Evolutionary conservation across 768 basidiomycete genomes (phyloP).

Genomic region (Agaricus subrufescens): DNA sequence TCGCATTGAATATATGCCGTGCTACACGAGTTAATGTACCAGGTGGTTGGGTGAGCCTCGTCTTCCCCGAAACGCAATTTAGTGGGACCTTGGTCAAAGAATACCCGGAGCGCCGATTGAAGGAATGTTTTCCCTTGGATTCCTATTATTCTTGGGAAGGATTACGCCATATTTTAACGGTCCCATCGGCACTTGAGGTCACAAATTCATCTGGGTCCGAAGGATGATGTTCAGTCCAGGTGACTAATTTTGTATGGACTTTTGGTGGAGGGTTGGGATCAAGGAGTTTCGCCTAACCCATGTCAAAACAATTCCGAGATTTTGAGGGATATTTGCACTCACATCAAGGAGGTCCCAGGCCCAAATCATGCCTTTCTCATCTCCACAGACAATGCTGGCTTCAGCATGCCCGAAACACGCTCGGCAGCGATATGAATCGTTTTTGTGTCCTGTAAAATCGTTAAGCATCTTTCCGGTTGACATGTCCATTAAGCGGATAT

Average conservation of each 20-base stretch:
- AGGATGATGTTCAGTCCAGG: conserved; percentile 91
- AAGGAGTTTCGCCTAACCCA: conserved; percentile 59
- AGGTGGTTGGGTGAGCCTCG: background rate
- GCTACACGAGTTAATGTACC: background rate
- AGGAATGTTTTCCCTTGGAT: background rate
- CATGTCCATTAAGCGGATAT: conserved; percentile 82
- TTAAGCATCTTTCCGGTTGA: conserved; percentile 80
- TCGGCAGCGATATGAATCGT: conserved; percentile 72
- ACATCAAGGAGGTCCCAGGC: conserved; percentile 93
- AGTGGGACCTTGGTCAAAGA: no score
- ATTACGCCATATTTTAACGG: conserved; percentile 83
- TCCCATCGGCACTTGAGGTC: conserved; percentile 88
- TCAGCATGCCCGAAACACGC: conserved; percentile 84
- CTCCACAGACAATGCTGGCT: conserved; percentile 78
- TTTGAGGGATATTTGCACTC: conserved; percentile 14
- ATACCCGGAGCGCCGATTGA: no score
- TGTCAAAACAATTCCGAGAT: conserved; percentile 7
- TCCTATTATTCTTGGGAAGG: conserved; percentile 20
- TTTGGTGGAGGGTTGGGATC: conserved; percentile 72
- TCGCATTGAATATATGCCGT: conserved; percentile 1
- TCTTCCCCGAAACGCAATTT: background rate
- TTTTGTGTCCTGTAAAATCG: conserved; percentile 74
- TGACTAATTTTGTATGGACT: conserved; percentile 79
- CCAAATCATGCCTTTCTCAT: conserved; percentile 88
- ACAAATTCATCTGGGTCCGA: conserved; percentile 77